Evolutionary conservation across 2,329 filamentous ascomycete species (phyloP).

Genomic region (Chaetoscypha palmicola): DNA sequence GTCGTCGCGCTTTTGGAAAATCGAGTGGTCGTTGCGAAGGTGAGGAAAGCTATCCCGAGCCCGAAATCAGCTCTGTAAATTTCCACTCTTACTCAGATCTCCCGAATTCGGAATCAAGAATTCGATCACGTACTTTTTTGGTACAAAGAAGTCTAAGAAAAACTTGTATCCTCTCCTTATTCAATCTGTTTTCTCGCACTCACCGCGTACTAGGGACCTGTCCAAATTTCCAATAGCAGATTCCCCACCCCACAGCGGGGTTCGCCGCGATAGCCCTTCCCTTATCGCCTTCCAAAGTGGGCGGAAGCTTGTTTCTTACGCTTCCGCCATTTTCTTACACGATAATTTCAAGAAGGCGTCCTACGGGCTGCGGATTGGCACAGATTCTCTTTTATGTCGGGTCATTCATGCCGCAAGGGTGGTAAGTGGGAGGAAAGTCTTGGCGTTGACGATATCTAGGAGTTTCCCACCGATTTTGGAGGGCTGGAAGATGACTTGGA

Average conservation of each 20-base stretch:
- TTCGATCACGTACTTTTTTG: not conserved
- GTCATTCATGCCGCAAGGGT: not conserved
- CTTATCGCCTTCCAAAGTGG: conserved; percentile 10
- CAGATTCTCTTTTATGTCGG: not conserved
- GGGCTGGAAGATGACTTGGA: no score
- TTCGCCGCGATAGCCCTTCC: conserved; percentile 12
- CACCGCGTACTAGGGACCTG: not conserved
- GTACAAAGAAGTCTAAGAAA: not conserved
- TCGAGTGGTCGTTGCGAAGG: not conserved
- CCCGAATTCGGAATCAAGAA: not conserved
- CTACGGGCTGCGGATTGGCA: not conserved
- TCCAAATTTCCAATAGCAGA: not conserved
- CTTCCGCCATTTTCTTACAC: not conserved
- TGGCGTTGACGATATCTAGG: conserved; percentile 9
- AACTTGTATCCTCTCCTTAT: not conserved
- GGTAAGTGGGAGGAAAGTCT: not conserved
- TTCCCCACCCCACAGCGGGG: conserved; percentile 11
- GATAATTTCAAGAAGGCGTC: not conserved
- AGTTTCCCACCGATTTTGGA: conserved; percentile 1
- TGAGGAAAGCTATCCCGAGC: no score
- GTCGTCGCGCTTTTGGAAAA: not conserved
- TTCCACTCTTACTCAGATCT: not conserved
- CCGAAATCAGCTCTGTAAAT: no score
- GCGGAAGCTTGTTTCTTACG: not conserved
- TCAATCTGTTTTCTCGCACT: not conserved